Evolutionary conservation across 1,284 basidiomycete genomes (phyloP), one percentile per base, ranked within the genome.

Genomic region (Cryptococcus sp.): DNA sequence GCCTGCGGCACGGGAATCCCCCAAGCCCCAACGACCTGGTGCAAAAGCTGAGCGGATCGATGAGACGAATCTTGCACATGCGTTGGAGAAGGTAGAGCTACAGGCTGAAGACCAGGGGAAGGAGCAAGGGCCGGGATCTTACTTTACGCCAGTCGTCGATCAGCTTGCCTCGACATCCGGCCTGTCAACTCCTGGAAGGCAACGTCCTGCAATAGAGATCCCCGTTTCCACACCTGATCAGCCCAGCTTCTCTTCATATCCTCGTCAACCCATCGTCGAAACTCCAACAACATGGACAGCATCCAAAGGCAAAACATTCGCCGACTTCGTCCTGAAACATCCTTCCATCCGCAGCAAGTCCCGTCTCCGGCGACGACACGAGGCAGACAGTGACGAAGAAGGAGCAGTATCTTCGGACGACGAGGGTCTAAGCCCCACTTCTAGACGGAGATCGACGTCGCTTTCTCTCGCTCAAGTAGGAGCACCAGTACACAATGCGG

Each of bases 211-310:
- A 3, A 49, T 70, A n/a, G 53, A 46, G 14, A 69, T 70, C 7
- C 68, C 68, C 2, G 31, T 46, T 0, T 57, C 49, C 9, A 63
- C 63, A 1, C 61, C 58, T 2, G 64, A 68, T 28, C 60, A 68
- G 9, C 69, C 69, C 0, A 49, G 67, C 10, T 71, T 71, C 55
- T 69, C 66, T 2, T 54, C 64, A 10, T 71, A 69, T 45, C 66
- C 69, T 22, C 50, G 16, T 19, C 36, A 39, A 39, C 14, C 36
- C 5, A 4, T 19, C 7, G 36, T 14, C 16, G 7, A 57, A 36
- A 47, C 48, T 7, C 56, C 50, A 0, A 23, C 49, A n/a, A 56
- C 54, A 18, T 45, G 36, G 36, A 45, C 32, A 13, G 31, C 45
- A 23, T 28, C 39, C 23, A 66, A 62, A 43, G 61, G 60, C 19